Conservation (phyloP, 352 stramenopile genomes). For the Pythium sukuiense region DNA sequence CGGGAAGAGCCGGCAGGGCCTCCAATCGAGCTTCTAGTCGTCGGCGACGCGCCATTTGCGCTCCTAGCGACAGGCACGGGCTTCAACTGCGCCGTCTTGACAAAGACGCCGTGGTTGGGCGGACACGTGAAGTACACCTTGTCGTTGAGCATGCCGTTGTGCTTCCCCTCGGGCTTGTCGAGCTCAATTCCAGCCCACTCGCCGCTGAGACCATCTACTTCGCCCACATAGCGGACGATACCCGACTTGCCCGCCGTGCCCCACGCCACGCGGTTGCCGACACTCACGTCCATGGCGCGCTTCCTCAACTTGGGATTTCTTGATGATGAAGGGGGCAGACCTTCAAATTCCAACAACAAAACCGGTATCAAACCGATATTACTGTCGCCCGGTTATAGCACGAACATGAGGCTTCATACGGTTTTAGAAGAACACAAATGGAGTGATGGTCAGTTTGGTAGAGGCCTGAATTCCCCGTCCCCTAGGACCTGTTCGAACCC, state of each 20-base stretch:
- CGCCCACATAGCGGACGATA: slow-evolving; percentile 71
- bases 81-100: slow-evolving; percentile 51
- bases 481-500: background rate
- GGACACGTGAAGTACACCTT: slow-evolving; percentile 78
- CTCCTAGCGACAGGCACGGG: slow-evolving; percentile 21
- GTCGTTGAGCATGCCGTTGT: slow-evolving; percentile 84
- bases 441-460: background rate
- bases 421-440: background rate
- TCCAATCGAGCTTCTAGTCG: slow-evolving; percentile 7
- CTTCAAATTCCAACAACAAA: background rate
- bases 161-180: slow-evolving; percentile 76
- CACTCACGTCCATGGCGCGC: slow-evolving; percentile 45
- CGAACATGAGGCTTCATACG: background rate
- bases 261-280: slow-evolving; percentile 65
- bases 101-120: slow-evolving; percentile 74
- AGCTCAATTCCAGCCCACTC: slow-evolving; percentile 86
- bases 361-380: background rate
- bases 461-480: background rate
- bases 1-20: slow-evolving; percentile 2
- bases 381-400: background rate
- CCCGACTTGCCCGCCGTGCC: slow-evolving; percentile 66
- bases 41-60: slow-evolving; percentile 22
- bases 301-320: background rate
- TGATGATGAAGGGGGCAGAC: slow-evolving; percentile 2
- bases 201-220: slow-evolving; percentile 75